Conservation (phyloP, 129 eudicot genomes). For the Pulicaria dysenterica region DNA sequence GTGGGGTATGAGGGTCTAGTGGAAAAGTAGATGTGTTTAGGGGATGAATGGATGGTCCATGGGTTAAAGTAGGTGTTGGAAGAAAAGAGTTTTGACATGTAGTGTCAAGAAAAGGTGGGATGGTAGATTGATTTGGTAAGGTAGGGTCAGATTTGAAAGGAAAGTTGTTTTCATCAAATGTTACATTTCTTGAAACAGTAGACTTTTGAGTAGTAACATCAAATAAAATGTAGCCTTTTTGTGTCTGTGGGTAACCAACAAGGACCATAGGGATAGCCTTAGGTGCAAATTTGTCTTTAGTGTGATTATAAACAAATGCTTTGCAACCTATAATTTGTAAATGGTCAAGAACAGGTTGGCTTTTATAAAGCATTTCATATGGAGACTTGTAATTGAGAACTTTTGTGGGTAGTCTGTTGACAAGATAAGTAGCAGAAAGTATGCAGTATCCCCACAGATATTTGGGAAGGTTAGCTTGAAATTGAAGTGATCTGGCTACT, state of each 20-base stretch:
- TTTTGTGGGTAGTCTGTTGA: not conserved
- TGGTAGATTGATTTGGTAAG: too few species aligned
- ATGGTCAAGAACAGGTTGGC: not conserved
- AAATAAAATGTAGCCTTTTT: not conserved
- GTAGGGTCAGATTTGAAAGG: not conserved
- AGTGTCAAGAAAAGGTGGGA: too few species aligned
- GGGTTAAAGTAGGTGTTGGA: too few species aligned
- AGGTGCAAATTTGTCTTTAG: not conserved
- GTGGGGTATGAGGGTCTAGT: too few species aligned
- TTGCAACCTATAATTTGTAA: not conserved
- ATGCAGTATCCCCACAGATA: not conserved
- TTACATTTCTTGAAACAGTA: too few species aligned
- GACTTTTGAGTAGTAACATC: too few species aligned
- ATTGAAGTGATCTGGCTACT: not conserved
- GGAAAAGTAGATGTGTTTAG: too few species aligned
- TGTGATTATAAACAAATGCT: not conserved
- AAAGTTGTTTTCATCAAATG: too few species aligned
- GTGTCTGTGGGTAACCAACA: not conserved
- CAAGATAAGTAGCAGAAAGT: not conserved
- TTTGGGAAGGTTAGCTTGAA: not conserved
- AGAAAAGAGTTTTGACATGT: too few species aligned
- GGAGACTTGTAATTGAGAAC: not conserved
- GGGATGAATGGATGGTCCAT: too few species aligned
- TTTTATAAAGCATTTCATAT: not conserved
- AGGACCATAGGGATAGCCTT: not conserved